These are phyloP conservation scores for Raphidocelis subcapitata DNA, from an alignment of 139 green algal species.

Conservation along the genomic window DNA sequence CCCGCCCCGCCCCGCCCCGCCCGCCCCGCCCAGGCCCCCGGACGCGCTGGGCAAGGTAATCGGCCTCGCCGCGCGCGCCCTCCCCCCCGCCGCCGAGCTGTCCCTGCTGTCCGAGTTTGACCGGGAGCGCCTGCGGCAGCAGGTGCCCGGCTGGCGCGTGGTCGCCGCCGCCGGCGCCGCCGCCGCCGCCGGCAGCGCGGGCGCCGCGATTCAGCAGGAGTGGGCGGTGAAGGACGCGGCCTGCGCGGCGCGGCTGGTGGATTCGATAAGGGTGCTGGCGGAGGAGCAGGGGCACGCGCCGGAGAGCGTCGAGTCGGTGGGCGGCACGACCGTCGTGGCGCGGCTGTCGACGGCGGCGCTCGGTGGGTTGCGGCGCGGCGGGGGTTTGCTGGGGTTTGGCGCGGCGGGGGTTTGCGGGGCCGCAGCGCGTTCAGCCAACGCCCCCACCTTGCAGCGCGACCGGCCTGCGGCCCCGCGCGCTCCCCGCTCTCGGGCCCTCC, in stretches of 20 bases:
- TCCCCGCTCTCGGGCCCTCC: neutral
- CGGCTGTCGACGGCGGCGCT: slow-evolving; percentile 60
- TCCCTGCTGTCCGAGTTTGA: slow-evolving; percentile 32
- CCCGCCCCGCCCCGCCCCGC: neutral
- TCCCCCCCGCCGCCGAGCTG: slow-evolving; percentile 36
- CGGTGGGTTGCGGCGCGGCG: slow-evolving; percentile 27
- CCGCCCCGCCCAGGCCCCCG: slow-evolving; percentile 32
- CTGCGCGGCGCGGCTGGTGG: slow-evolving; percentile 19
- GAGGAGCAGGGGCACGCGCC: slow-evolving; percentile 70
- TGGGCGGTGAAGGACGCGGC: slow-evolving; percentile 60
- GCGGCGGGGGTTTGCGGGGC: too few relatives aligned
- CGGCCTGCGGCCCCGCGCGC: too few relatives aligned
- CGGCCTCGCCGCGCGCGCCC: slow-evolving; percentile 29
- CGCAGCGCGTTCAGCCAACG: too few relatives aligned
- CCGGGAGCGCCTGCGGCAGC: slow-evolving; percentile 43
- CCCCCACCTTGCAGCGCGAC: too few relatives aligned
- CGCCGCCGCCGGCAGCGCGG: neutral
- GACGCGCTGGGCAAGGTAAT: slow-evolving; percentile 36
- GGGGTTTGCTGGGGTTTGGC: too few relatives aligned
- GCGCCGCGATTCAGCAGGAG: slow-evolving; percentile 51
- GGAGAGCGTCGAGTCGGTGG: slow-evolving; percentile 51
- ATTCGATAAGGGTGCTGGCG: slow-evolving; percentile 51
- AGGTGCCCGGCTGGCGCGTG: slow-evolving; percentile 64
- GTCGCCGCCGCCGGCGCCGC: too few relatives aligned
- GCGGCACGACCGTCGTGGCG: slow-evolving; percentile 51